phyloP scores from a whole-genome alignment of 768 basidiomycete genomes.

The Boletus sp. region DNA sequence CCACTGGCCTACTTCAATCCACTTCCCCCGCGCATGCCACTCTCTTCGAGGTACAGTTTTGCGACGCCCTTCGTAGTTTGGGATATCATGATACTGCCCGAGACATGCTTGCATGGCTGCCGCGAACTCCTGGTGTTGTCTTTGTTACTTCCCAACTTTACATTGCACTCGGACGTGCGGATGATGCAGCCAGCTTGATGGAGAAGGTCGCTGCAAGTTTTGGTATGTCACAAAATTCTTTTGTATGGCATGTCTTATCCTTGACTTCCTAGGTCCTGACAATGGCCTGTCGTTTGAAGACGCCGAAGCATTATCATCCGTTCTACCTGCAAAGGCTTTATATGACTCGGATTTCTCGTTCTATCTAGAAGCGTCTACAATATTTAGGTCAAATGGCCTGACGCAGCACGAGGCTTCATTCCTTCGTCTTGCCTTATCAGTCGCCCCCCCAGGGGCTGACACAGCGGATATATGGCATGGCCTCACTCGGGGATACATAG shows the following conservation, averaged over 20 bases:
- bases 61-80: slow-evolving; percentile 61
- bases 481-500: slow-evolving; percentile 71
- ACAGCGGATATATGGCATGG: slow-evolving; percentile 74
- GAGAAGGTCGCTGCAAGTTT: slow-evolving; percentile 75
- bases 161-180: slow-evolving; percentile 61
- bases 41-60: slow-evolving; percentile 66
- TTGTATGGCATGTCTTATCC: not conserved
- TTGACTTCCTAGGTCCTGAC: slow-evolving; percentile 40
- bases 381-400: slow-evolving; percentile 62
- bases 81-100: slow-evolving; percentile 59
- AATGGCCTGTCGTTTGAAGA: slow-evolving; percentile 57
- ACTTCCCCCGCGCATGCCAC: slow-evolving; percentile 66
- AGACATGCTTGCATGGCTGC: slow-evolving; percentile 73
- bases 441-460: slow-evolving; percentile 49
- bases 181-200: slow-evolving; percentile 69
- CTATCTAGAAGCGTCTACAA: slow-evolving; percentile 70
- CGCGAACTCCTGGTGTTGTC: slow-evolving; percentile 68
- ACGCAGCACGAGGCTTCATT: slow-evolving; percentile 68
- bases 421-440: slow-evolving; percentile 76
- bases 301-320: slow-evolving; percentile 52
- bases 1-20: slow-evolving; percentile 63
- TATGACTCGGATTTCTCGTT: slow-evolving; percentile 66
- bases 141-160: slow-evolving; percentile 71
- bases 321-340: slow-evolving; percentile 56
- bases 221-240: slow-evolving; percentile 46